These are phyloP conservation scores for Prinsepia uniflora DNA, from an alignment of 306 rosid species.

Conservation along the genomic window DNA sequence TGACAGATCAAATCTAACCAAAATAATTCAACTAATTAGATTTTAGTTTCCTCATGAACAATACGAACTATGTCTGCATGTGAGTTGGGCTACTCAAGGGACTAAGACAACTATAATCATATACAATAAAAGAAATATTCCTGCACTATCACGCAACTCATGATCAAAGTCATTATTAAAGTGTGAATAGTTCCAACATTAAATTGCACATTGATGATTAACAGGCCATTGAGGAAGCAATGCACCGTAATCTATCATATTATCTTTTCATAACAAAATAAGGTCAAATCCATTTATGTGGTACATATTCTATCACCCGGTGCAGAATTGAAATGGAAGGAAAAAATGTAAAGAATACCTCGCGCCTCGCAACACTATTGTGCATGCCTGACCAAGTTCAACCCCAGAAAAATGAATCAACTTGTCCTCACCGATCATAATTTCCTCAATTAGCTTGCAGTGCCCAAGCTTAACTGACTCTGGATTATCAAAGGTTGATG, in stretches of 20 bases:
- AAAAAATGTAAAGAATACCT: constrained; percentile 42
- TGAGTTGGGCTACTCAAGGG: no score
- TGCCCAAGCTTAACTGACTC: constrained; percentile 94
- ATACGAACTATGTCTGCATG: background rate
- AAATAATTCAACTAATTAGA: no score
- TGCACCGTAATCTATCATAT: background rate
- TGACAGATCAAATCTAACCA: no score
- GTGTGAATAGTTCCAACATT: no score
- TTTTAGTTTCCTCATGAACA: no score
- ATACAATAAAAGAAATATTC: no score
- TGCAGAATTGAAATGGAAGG: background rate
- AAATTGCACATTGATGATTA: no score
- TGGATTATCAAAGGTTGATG: constrained; percentile 95
- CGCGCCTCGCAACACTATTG: constrained; percentile 85
- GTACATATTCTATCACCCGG: background rate
- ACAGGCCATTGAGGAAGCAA: background rate
- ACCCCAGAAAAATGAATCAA: constrained; percentile 94
- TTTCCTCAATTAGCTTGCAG: constrained; percentile 87
- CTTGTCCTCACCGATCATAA: constrained; percentile 96
- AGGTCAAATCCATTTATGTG: background rate
- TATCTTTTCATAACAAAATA: no score
- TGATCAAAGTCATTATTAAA: no score
- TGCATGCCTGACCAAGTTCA: constrained; percentile 94
- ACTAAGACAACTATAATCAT: no score
- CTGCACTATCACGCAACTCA: no score